These are phyloP conservation scores for Thermothielavioides terrestris DNA, from an alignment of 495 filamentous ascomycete species.

Conservation along the genomic window DNA sequence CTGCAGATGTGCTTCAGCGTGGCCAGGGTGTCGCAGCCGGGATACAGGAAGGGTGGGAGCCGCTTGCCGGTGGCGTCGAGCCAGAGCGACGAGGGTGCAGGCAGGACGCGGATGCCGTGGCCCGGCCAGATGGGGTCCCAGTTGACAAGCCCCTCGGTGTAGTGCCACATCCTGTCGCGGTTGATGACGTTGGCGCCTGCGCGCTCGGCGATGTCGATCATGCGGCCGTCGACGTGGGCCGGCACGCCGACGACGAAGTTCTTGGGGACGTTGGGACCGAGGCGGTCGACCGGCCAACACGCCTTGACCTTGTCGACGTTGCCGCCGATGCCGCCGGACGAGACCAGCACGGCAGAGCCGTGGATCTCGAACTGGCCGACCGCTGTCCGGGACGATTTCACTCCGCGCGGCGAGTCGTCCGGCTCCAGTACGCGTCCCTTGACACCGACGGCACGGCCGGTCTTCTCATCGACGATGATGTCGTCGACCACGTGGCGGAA, in stretches of 20 bases:
- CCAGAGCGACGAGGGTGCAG: slow-evolving; percentile 45
- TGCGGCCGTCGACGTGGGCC: slow-evolving; percentile 44
- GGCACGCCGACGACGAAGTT: slow-evolving; percentile 45
- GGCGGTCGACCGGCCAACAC: slow-evolving; percentile 38
- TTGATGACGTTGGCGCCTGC: slow-evolving; percentile 42
- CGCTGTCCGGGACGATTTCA: slow-evolving; percentile 32
- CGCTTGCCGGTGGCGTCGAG: slow-evolving; percentile 44
- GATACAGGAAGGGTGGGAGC: slow-evolving; percentile 40
- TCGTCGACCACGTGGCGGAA: slow-evolving; percentile 43
- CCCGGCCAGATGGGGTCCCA: slow-evolving; percentile 45
- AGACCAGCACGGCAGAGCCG: slow-evolving; percentile 37
- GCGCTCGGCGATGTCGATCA: slow-evolving; percentile 40
- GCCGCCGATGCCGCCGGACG: slow-evolving; percentile 43
- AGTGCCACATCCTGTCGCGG: slow-evolving; percentile 47
- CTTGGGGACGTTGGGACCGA: slow-evolving; percentile 38
- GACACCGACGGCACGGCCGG: slow-evolving; percentile 39
- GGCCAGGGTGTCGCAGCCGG: slow-evolving; percentile 42
- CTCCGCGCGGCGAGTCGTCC: slow-evolving; percentile 34
- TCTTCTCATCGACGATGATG: slow-evolving; percentile 36
- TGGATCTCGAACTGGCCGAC: slow-evolving; percentile 38
- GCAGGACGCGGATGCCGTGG: slow-evolving; percentile 45
- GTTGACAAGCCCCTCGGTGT: slow-evolving; percentile 45
- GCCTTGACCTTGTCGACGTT: slow-evolving; percentile 43
- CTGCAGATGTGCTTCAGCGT: slow-evolving; percentile 46
- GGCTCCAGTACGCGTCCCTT: slow-evolving; percentile 37